Evolutionary conservation across 2,329 filamentous ascomycete species (phyloP).

Genomic region (Cladosporium phlei): DNA sequence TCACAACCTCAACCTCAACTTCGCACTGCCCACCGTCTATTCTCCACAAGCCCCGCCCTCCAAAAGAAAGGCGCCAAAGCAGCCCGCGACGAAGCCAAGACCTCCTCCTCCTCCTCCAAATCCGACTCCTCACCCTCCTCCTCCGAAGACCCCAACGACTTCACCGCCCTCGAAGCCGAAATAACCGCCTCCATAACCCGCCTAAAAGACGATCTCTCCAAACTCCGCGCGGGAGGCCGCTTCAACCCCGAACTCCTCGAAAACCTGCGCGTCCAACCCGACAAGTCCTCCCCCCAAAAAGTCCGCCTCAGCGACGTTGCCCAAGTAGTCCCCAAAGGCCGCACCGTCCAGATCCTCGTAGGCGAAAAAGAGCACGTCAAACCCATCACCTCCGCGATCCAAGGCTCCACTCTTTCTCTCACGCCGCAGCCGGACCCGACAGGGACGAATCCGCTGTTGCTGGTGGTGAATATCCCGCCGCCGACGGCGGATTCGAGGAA

Average conservation of each 20-base stretch:
- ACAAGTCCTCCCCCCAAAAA: conserved; percentile 46
- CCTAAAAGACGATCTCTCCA: conserved; percentile 58
- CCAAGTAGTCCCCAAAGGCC: conserved; percentile 62
- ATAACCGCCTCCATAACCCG: conserved; percentile 53
- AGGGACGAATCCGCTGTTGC: conserved; percentile 45
- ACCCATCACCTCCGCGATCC: conserved; percentile 50
- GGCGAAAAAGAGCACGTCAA: conserved; percentile 61
- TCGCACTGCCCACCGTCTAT: conserved; percentile 25
- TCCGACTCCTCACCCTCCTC: not conserved
- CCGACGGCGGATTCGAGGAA: conserved; percentile 51
- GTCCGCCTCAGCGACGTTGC: conserved; percentile 58
- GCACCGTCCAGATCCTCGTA: conserved; percentile 57
- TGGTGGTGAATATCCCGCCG: conserved; percentile 53
- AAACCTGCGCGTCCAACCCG: conserved; percentile 54
- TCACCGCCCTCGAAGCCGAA: conserved; percentile 52
- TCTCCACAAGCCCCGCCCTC: conserved; percentile 40
- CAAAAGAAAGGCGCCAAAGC: conserved; percentile 54
- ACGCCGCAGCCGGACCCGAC: conserved; percentile 48
- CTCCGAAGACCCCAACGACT: conserved; percentile 55
- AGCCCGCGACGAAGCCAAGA: conserved; percentile 32
- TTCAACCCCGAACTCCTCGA: conserved; percentile 61
- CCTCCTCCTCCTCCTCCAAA: conserved; percentile 5
- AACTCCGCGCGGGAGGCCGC: conserved; percentile 57
- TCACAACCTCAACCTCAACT: not conserved
- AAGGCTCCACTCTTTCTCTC: conserved; percentile 46